phyloP scores from a whole-genome alignment of 306 rosid species.

The Cicer bijugum region DNA sequence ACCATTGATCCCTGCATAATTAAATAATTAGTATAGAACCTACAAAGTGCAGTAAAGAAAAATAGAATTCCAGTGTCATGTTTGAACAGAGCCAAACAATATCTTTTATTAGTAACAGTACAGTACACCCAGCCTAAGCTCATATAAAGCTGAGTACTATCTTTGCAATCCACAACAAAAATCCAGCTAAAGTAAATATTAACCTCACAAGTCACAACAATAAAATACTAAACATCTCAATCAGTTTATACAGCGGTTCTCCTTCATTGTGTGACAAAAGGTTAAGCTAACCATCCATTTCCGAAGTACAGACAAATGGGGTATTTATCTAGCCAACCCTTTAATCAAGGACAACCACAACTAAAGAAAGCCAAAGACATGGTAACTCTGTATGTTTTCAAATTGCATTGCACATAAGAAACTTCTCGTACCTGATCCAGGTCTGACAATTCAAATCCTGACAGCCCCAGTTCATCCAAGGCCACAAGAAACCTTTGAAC shows the following conservation, averaged over 20 bases:
- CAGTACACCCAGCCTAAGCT: conserved; percentile 31
- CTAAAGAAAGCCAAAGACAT: conserved; percentile 26
- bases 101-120: conserved; percentile 36
- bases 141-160: conserved; percentile 28
- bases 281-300: conserved; percentile 26
- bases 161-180: conserved; percentile 31
- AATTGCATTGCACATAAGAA: conserved; percentile 31
- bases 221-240: conserved; percentile 19
- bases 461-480: conserved; percentile 79
- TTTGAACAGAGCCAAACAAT: conserved; percentile 37
- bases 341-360: conserved; percentile 35
- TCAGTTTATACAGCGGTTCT: conserved; percentile 33
- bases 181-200: conserved; percentile 28
- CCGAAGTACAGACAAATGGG: conserved; percentile 12
- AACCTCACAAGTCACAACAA: conserved; percentile 22
- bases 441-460: conserved; percentile 74
- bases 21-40: conserved; percentile 42
- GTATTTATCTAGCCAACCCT: conserved; percentile 28
- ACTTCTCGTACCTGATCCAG: conserved; percentile 76
- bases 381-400: conserved; percentile 26
- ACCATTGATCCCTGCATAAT: conserved; percentile 79
- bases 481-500: conserved; percentile 73
- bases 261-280: conserved; percentile 35
- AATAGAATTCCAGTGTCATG: conserved; percentile 29
- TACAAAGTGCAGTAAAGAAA: conserved; percentile 9